Evolutionary conservation across 1,139 yeast genomes (phyloP).

Genomic region (Dujonia santamariae): DNA sequence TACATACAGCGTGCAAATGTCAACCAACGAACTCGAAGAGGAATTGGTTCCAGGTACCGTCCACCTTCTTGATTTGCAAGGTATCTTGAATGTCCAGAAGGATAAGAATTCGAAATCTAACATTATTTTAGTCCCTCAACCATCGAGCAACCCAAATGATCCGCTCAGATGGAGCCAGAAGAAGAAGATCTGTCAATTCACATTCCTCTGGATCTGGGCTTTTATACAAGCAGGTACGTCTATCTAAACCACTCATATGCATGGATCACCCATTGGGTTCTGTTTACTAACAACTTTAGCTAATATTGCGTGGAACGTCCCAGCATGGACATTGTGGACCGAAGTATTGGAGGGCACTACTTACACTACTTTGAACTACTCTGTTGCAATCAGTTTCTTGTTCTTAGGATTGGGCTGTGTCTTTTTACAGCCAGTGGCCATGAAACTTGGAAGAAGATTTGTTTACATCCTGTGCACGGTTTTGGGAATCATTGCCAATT

Average conservation of each 20-base stretch:
- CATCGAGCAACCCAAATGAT: slow-evolving; percentile 34
- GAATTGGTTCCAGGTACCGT: slow-evolving; percentile 61
- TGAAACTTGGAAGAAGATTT: slow-evolving; percentile 37
- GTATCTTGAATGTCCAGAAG: slow-evolving; percentile 31
- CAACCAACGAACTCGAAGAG: too few relatives aligned
- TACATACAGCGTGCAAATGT: too few relatives aligned
- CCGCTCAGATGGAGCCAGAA: slow-evolving; percentile 35
- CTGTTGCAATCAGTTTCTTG: slow-evolving; percentile 31
- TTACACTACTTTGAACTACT: slow-evolving; percentile 23
- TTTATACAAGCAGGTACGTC: slow-evolving; percentile 28
- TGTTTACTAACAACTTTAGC: slow-evolving; percentile 13
- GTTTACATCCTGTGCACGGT: slow-evolving; percentile 34
- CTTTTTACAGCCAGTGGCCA: slow-evolving; percentile 39
- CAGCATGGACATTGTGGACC: slow-evolving; percentile 37
- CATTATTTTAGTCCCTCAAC: slow-evolving; percentile 37
- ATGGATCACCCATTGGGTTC: neutral
- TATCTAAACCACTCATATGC: too few relatives aligned
- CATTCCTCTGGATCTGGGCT: slow-evolving; percentile 33
- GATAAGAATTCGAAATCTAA: slow-evolving; percentile 13
- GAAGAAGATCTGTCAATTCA: slow-evolving; percentile 32
- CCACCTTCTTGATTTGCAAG: slow-evolving; percentile 50
- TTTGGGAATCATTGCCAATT: slow-evolving; percentile 27
- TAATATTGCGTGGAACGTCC: slow-evolving; percentile 39
- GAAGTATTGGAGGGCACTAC: slow-evolving; percentile 24
- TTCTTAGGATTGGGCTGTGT: slow-evolving; percentile 38